phyloP scores from a whole-genome alignment of 2,329 filamentous ascomycete species.

The Trichoderma sp. region DNA sequence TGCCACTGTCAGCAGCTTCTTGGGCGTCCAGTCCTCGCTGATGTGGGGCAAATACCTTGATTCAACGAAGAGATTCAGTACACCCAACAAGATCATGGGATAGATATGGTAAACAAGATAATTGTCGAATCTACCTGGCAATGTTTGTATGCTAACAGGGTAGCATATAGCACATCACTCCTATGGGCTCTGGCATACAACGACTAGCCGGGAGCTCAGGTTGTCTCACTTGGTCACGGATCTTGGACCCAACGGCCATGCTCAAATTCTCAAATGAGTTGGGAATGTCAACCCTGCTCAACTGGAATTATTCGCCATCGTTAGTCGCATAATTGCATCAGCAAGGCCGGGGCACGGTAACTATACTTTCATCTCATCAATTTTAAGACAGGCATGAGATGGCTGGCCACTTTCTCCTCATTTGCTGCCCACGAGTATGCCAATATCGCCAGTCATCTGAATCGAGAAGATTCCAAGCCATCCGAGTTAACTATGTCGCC shows the following conservation, averaged over 20 bases:
- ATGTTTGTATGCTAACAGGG: constrained; percentile 67
- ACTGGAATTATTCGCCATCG: constrained; percentile 60
- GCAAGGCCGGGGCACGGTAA: neutral
- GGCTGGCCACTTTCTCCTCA: constrained; percentile 41
- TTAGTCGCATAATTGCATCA: constrained; percentile 45
- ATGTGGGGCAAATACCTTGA: neutral
- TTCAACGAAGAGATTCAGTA: neutral
- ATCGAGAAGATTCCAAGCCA: neutral
- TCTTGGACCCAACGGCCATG: constrained; percentile 17
- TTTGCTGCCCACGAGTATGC: constrained; percentile 45
- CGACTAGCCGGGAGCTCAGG: constrained; percentile 64
- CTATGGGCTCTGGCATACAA: constrained; percentile 52
- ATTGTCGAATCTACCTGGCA: constrained; percentile 47
- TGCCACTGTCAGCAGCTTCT: neutral
- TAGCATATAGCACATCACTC: constrained; percentile 66
- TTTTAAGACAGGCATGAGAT: neutral
- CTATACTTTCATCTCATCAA: neutral
- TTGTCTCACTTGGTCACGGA: constrained; percentile 27
- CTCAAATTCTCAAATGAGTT: constrained; percentile 42
- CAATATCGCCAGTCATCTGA: constrained; percentile 31
- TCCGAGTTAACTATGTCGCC: neutral
- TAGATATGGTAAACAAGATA: neutral
- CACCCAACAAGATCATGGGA: neutral
- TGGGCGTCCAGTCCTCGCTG: neutral
- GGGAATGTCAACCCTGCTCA: constrained; percentile 55